phyloP scores from a whole-genome alignment of 164 flowering plant species.

The Sextonia rubra region DNA sequence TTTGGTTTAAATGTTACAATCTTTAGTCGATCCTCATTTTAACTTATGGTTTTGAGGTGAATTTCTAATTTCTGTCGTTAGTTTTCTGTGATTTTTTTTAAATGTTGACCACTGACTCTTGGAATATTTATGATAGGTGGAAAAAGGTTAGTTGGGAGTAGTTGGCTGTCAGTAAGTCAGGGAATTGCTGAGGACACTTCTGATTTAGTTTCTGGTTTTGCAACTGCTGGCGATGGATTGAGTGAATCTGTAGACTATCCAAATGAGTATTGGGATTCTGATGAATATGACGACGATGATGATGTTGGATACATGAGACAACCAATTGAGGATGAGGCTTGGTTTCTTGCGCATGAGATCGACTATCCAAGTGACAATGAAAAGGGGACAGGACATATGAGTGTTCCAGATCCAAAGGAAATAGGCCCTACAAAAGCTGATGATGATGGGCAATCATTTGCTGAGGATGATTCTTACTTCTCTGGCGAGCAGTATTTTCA shows the following conservation, averaged over 20 bases:
- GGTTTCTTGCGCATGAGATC: conserved; percentile 99
- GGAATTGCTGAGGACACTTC: conserved; percentile 92
- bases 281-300: conserved; percentile 96
- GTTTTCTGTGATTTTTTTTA: background rate
- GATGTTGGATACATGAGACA: conserved; percentile 97
- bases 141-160: conserved; percentile 62
- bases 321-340: conserved; percentile 96
- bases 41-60: background rate
- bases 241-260: conserved; percentile 91
- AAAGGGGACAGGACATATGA: conserved; percentile 81
- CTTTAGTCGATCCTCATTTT: background rate
- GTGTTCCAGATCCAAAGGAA: conserved; percentile 77
- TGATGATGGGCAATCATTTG: conserved; percentile 94
- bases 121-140: conserved; percentile 35
- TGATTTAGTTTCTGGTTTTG: conserved; percentile 95
- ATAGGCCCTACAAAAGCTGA: conserved; percentile 62
- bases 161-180: conserved; percentile 95
- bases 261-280: conserved; percentile 98
- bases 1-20: background rate
- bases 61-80: background rate
- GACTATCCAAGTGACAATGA: conserved; percentile 99
- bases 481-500: conserved; percentile 54
- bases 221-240: conserved; percentile 88
- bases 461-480: conserved; percentile 93
- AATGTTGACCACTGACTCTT: background rate